Base-by-base conservation (phyloP, 768 basidiomycete genomes). In the Tricholoma sp. region DNA sequence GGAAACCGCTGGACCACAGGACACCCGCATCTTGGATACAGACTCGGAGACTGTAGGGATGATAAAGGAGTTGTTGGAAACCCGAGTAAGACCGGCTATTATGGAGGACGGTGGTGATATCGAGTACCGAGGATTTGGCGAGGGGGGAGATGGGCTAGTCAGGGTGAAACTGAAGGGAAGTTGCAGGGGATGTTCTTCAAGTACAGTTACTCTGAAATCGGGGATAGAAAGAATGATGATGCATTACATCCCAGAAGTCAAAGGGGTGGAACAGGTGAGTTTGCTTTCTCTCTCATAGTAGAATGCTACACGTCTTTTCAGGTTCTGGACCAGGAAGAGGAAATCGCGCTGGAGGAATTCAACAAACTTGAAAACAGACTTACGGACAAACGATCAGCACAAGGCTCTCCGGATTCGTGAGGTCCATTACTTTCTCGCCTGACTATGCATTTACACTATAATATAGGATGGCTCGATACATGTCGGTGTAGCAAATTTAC, bases 61-160 rank as follows among this genome's bases (percentile, higher is more conserved):
- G 96, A 94, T 99, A 63, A 99, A 99, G 70, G 97, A 99, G 68
- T 69, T 98, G 37, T 75, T 99, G 50, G 96, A 98, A 68, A 98
- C 95, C 2, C 76, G 97, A 12, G 94, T 99, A 15, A 76, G 97
- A 54, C 97, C 97, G 5, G 91, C 94, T 4, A 98, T 99, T 58
- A 95, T 95, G 91, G 97, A 98, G 70, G 96, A 99, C 55, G 97
- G 97, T 0, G 97, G 97, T 2, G 97, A 98, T 68, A 94, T 99
- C 56, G 96, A 98, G 72, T 99, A 91, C 69, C 82, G 88, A 34
- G 94, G 92, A 3, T 96, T 98, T 65, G 80, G 82, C 50, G 92
- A 96, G 61, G 84, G 83, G 18, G 91, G 89, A 2, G 71, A 74
- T 20, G 91, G 91, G 0, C 65, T 90, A 31, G 96, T 99, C 5